phyloP scores from a whole-genome alignment of 2,329 filamentous ascomycete genomes.

The Stachybotrys chlorohalonatus region DNA sequence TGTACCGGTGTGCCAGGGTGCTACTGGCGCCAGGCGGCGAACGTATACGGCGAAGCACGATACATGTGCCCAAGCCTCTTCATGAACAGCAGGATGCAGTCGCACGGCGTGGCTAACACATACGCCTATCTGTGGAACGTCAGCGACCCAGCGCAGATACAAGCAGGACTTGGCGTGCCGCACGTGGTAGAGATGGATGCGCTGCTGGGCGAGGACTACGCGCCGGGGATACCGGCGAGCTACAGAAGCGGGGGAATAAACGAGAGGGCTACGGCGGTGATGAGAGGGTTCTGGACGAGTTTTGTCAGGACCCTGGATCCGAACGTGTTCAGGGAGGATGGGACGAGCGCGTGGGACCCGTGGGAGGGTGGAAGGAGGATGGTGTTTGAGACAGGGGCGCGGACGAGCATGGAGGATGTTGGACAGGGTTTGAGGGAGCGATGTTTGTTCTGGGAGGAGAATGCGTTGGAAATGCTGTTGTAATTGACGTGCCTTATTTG shows the following conservation, averaged over 20 bases:
- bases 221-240: constrained; percentile 37
- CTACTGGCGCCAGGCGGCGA: constrained; percentile 27
- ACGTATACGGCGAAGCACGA: constrained; percentile 24
- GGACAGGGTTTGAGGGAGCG: constrained; percentile 12
- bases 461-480: neutral
- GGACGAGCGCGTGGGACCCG: constrained; percentile 28
- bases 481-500: neutral
- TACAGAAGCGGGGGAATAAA: constrained; percentile 47
- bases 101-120: constrained; percentile 26
- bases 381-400: constrained; percentile 28
- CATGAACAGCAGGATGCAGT: constrained; percentile 17
- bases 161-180: constrained; percentile 50
- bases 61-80: constrained; percentile 26
- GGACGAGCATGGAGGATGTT: constrained; percentile 29
- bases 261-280: constrained; percentile 44
- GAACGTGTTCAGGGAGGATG: constrained; percentile 33
- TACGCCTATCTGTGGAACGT: constrained; percentile 69
- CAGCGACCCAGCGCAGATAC: constrained; percentile 43
- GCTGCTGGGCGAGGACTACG: constrained; percentile 56
- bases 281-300: constrained; percentile 66
- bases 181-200: constrained; percentile 60
- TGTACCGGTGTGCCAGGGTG: constrained; percentile 15
- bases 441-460: constrained; percentile 8
- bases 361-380: constrained; percentile 26
- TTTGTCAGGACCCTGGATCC: constrained; percentile 61